Base-by-base conservation (phyloP, 1,284 basidiomycete species). In the Trichosporon sp. region DNA sequence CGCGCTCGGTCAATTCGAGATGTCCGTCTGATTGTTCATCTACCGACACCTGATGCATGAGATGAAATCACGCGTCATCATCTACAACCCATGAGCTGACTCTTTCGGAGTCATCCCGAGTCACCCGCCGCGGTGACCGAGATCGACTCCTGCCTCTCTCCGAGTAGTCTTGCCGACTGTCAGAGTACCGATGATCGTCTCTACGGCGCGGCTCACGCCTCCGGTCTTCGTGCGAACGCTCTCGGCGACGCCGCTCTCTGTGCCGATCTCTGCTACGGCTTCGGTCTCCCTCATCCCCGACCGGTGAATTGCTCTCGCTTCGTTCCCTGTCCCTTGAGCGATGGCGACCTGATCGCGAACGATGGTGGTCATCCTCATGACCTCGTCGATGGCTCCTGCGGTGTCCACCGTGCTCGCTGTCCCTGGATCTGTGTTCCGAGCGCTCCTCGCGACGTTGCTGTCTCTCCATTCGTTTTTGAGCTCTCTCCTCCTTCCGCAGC, bases 401-500 rank as follows among this genome's bases (percentile, higher is more conserved):
- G 1, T 38, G 58, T 21, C 64, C 27, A 6, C 68, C 63, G 2
- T 6, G 27, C 63, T 9, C 67, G 38, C 9, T 68, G 9, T 25
- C 21, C 7, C 18, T 38, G 62, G 35, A 12, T 4, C 13, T 23
- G 38, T n/a, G 12, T n/a, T 12, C 12, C 42, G 21, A 51, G 21
- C 47, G 56, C 8, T 51, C 65, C 21, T 62, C 65, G 12, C 65
- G 65, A 4, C 25, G 13, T 15, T 21, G 58, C 66, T 82, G 78
- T 42, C 78, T 75, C 62, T 83, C 82, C 0, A 74, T 77, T 21
- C 78, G 75, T 67, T 78, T 79, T 60, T 76, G 65, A 21, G 78
- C 80, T 29, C 78, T 72, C 53, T 80, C 73, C 51, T 81, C 85
- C 64, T 83, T 83, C 35, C 78, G 67, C 18, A 79, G 47, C 21